A percentile compares a stretch with the other conserved stretches of the same genome.
phyloP scores from a whole-genome alignment of 805 yeast genomes.

The Yamadazyma endophytica region DNA sequence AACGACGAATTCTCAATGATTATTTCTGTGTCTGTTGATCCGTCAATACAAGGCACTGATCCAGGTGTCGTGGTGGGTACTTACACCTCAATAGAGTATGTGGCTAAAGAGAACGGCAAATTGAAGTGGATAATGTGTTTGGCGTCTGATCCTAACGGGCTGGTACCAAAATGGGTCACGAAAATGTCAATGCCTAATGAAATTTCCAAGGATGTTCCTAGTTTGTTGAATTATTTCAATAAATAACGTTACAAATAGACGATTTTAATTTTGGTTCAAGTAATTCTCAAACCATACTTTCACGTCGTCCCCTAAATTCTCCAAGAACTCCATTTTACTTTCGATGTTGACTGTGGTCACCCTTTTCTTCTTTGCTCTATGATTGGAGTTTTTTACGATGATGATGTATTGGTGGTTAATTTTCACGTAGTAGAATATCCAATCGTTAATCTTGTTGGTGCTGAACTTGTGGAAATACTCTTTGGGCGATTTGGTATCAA shows the following conservation, averaged over 20 bases:
- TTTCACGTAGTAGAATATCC: conserved; percentile 39
- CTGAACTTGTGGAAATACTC: conserved; percentile 41
- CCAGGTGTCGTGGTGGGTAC: conserved; percentile 22
- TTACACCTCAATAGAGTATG: conserved; percentile 34
- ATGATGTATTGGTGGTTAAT: conserved; percentile 26
- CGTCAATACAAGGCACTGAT: conserved; percentile 14
- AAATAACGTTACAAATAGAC: neutral
- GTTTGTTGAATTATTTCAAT: conserved; percentile 28
- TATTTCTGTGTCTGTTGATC: conserved; percentile 29
- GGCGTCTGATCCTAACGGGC: conserved; percentile 35
- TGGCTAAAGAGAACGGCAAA: conserved; percentile 17
- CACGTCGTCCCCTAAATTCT: conserved; percentile 40
- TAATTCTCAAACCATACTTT: conserved; percentile 33
- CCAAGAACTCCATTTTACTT: conserved; percentile 33
- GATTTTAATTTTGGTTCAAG: neutral
- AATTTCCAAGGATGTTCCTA: conserved; percentile 38
- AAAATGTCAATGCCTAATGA: conserved; percentile 26
- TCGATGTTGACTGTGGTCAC: conserved; percentile 9
- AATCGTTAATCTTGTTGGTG: conserved; percentile 31
- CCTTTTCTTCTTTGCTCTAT: conserved; percentile 13
- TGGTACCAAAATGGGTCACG: conserved; percentile 34
- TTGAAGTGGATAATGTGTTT: conserved; percentile 39
- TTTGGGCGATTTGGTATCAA: conserved; percentile 12
- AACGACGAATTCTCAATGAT: conserved; percentile 22
- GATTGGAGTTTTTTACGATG: conserved; percentile 30